These are phyloP conservation scores for Rhizophagus sp. DNA, from an alignment of 192 early-diverging fungal genomes.

Conservation along the genomic window DNA sequence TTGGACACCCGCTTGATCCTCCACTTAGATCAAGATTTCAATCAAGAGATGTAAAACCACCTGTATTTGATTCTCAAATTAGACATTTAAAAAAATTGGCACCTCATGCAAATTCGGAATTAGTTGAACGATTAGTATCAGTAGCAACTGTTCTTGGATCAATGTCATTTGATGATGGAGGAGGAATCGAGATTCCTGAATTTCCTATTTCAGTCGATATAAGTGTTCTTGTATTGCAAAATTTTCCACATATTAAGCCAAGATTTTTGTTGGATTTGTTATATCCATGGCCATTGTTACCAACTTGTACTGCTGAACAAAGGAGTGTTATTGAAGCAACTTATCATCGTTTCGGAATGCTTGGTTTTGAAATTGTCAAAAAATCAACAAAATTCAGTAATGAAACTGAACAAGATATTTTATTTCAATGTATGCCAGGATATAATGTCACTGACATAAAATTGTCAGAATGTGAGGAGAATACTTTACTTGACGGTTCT, in stretches of 20 bases:
- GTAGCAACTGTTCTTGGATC: conserved; percentile 55
- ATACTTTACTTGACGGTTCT: conserved; percentile 38
- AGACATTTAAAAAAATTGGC: conserved; percentile 47
- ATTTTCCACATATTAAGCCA: conserved; percentile 48
- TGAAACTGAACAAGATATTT: conserved; percentile 14
- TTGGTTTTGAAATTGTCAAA: conserved; percentile 45
- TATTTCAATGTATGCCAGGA: conserved; percentile 47
- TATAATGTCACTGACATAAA: conserved; percentile 45
- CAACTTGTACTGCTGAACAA: conserved; percentile 60
- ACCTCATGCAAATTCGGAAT: conserved; percentile 43
- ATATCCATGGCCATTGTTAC: conserved; percentile 63
- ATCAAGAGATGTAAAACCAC: conserved; percentile 60
- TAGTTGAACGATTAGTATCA: conserved; percentile 57
- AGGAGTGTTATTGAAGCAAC: conserved; percentile 59
- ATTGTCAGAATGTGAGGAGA: conserved; percentile 22
- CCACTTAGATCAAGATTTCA: conserved; percentile 82
- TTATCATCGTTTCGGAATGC: conserved; percentile 60
- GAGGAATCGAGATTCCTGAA: conserved; percentile 57
- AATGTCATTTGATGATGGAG: conserved; percentile 42
- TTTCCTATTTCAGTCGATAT: conserved; percentile 58
- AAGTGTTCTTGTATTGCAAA: conserved; percentile 43
- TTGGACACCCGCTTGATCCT: conserved; percentile 74
- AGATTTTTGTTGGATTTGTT: conserved; percentile 56
- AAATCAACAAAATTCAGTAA: conserved; percentile 36
- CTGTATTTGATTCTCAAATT: conserved; percentile 54